These are phyloP conservation scores for Porpolomopsis calyptriformis DNA, from an alignment of 768 basidiomycete species.

Conservation along the genomic window DNA sequence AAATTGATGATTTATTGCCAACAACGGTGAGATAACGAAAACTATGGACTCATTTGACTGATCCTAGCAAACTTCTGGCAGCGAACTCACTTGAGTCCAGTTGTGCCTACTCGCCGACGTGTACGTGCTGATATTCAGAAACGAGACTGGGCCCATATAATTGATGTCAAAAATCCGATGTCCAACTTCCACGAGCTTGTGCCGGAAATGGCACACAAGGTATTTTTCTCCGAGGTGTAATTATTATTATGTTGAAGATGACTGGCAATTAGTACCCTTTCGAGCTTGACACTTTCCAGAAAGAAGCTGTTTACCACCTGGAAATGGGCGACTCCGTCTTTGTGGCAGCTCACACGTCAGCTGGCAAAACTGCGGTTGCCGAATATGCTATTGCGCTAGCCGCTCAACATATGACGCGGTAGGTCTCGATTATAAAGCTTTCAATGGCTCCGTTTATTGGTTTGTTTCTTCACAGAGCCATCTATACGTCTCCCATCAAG, in stretches of 20 bases:
- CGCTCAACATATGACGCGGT: constrained; percentile 99
- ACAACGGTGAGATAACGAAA: constrained; percentile 29
- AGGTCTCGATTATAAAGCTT: constrained; percentile 9
- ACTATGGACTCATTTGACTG: constrained; percentile 1
- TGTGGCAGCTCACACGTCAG: constrained; percentile 99
- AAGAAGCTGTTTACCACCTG: constrained; percentile 95
- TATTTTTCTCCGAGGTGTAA: constrained; percentile 18
- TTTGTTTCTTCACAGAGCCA: constrained; percentile 50
- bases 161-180: constrained; percentile 86
- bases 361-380: constrained; percentile 97
- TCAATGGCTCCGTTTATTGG: background rate
- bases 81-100: constrained; percentile 50
- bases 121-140: constrained; percentile 47
- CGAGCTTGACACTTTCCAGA: constrained; percentile 96
- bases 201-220: constrained; percentile 93
- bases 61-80: constrained; percentile 17
- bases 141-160: constrained; percentile 96
- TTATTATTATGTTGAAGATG: background rate
- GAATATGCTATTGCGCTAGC: constrained; percentile 98
- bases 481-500: constrained; percentile 98
- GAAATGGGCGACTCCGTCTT: constrained; percentile 98
- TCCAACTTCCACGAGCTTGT: constrained; percentile 86
- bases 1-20: constrained; percentile 76
- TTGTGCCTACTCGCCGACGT: constrained; percentile 31
- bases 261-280: constrained; percentile 73